Evolutionary conservation across 352 stramenopile genomes (phyloP), one percentile per base, ranked within the genome.

Genomic region (Thalassiosira mediterranea): DNA sequence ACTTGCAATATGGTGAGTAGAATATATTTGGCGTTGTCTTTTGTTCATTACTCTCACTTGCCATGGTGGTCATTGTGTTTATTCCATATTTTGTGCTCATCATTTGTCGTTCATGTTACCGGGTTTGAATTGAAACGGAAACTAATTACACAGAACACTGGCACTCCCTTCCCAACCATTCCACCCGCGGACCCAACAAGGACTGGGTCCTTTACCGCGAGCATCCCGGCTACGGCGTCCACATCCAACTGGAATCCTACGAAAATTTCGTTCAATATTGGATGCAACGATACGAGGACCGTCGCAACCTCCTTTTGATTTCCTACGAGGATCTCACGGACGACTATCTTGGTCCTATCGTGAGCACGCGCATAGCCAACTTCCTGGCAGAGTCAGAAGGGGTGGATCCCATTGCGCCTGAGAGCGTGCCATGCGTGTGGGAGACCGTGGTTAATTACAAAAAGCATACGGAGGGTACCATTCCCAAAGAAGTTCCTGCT

Each of bases 171-270:
- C 56, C 62, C 3, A 60, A 77, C 42, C 75, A 83, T 47, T 76
- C 62, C 15, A 34, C 74, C 38, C 62, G 67, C 47, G 69, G 59
- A 0, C 76, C 76, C 32, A 47, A 78, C 7, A 52, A 69, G 34
- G 64, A 63, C 25, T 84, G 76, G 76, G 64, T 84, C 31, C 59
- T 74, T 52, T 84, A 66, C 62, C 60, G 76, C 31, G 65, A 78
- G 49, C 0, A 70, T 54, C 1, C 37, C 25, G n/a, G 19, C 32
- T 25, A 54, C 73, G 51, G 77, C 70, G 23, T 47, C 13, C 65
- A 69, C 21, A 63, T 62, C n/a, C 48, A 58, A 44, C 38, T 29
- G 49, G 57, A 84, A 58, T 71, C 75, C 42, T 54, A 5, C 1
- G 54, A 69, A 42, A 67, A 64, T 13, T 61, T 79, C 46, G 51